Evolutionary conservation across 768 basidiomycete species (phyloP).

Genomic region (Hemileccinum impolitum): DNA sequence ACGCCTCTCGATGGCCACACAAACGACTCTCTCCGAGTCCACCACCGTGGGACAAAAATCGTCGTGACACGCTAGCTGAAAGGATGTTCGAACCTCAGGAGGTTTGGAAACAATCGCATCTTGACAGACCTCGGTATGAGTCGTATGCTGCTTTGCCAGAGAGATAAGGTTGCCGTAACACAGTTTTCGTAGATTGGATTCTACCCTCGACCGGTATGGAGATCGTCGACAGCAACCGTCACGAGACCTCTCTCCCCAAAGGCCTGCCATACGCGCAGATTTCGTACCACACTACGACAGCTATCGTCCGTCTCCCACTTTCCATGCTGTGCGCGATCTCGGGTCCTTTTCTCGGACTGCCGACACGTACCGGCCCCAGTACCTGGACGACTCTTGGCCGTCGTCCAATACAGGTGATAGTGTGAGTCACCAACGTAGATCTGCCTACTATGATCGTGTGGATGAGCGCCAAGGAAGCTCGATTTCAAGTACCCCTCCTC

Average conservation of each 20-base stretch:
- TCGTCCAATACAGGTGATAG: constrained; percentile 31
- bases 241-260: constrained; percentile 38
- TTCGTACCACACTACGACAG: constrained; percentile 40
- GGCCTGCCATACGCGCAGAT: constrained; percentile 32
- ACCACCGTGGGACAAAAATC: constrained; percentile 29
- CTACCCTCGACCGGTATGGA: constrained; percentile 32
- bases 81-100: constrained; percentile 75
- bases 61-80: constrained; percentile 40
- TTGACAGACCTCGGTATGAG: constrained; percentile 44
- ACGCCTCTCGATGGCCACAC: constrained; percentile 42
- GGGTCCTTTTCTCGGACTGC: constrained; percentile 34
- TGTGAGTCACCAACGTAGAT: constrained; percentile 22
- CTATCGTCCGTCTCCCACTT: constrained; percentile 42
- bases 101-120: constrained; percentile 60
- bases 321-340: constrained; percentile 38
- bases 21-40: constrained; percentile 40
- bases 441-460: constrained; percentile 22
- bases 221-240: constrained; percentile 34
- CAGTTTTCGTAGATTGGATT: constrained; percentile 23
- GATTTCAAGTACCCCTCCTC: constrained; percentile 34
- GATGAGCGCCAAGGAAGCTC: constrained; percentile 30
- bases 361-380: constrained; percentile 54
- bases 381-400: constrained; percentile 35
- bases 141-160: constrained; percentile 32
- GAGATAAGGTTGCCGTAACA: constrained; percentile 22